These are phyloP conservation scores for Scedosporium aurantiacum DNA, from an alignment of 2,329 filamentous ascomycete species.

Conservation along the genomic window DNA sequence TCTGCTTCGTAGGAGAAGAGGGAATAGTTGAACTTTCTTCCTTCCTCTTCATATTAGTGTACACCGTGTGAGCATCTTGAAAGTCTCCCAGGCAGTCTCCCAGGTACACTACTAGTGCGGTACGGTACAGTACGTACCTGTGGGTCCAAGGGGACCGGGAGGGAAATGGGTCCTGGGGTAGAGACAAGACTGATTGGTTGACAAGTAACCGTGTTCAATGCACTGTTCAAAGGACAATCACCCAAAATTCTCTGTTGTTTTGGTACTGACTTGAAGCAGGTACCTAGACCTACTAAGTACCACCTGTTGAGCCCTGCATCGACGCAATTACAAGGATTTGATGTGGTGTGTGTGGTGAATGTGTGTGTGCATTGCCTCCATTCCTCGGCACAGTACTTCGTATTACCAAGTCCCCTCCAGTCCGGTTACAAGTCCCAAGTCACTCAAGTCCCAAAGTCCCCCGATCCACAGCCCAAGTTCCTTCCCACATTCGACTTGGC, in stretches of 20 bases:
- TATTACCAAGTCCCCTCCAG: too few relatives aligned
- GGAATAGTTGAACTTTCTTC: too few relatives aligned
- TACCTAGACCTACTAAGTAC: neutral
- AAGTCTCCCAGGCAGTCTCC: neutral
- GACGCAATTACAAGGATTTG: too few relatives aligned
- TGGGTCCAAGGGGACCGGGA: neutral
- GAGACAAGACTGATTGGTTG: neutral
- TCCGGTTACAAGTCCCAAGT: neutral
- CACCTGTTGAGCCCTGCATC: neutral
- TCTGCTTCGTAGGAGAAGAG: too few relatives aligned
- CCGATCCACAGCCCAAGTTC: neutral
- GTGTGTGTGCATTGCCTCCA: neutral
- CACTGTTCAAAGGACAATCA: neutral
- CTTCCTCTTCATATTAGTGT: too few relatives aligned
- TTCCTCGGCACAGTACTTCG: neutral
- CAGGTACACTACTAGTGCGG: neutral
- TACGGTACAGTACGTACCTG: neutral
- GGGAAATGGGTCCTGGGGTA: neutral
- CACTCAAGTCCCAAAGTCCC: neutral
- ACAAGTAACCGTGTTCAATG: neutral
- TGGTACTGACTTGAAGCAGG: neutral
- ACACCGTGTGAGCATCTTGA: neutral
- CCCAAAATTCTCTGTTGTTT: neutral
- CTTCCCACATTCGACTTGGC: neutral
- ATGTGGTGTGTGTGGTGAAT: neutral